These are phyloP conservation scores for Dianthus caryophyllus DNA, from an alignment of 148 eudicot species.

Conservation along the genomic window DNA sequence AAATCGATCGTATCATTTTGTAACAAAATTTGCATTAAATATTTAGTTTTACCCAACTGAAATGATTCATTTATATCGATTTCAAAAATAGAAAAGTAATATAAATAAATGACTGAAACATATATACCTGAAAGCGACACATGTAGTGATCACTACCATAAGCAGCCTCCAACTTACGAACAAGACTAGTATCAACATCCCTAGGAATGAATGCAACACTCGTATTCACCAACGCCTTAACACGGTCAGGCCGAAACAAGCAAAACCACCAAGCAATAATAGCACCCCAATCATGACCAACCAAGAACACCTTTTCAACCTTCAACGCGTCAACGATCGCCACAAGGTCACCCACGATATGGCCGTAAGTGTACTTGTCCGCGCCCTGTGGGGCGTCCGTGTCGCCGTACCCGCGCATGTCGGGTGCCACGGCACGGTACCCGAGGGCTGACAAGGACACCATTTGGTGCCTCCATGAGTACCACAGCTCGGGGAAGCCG, in stretches of 20 bases:
- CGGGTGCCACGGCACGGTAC: constrained; percentile 58
- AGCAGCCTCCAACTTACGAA: constrained; percentile 26
- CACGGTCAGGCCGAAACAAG: constrained; percentile 43
- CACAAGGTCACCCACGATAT: constrained; percentile 49
- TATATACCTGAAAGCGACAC: constrained; percentile 55
- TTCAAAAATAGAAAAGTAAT: not conserved
- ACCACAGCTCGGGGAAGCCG: constrained; percentile 67
- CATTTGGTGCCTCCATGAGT: constrained; percentile 63
- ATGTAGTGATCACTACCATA: constrained; percentile 49
- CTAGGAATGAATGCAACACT: constrained; percentile 45
- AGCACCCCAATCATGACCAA: constrained; percentile 74
- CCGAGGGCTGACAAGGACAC: constrained; percentile 35
- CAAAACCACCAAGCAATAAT: constrained; percentile 50
- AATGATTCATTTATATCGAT: too few species aligned
- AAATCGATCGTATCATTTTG: too few species aligned
- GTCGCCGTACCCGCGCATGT: constrained; percentile 62
- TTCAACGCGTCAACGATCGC: constrained; percentile 40
- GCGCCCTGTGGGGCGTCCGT: constrained; percentile 42
- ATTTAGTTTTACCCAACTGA: too few species aligned
- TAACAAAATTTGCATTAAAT: too few species aligned
- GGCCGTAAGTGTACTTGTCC: constrained; percentile 38
- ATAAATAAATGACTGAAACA: not conserved
- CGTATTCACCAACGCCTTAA: constrained; percentile 46
- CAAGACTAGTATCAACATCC: constrained; percentile 27
- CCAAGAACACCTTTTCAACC: constrained; percentile 38